These are phyloP conservation scores for Coemansia sp. DNA, from an alignment of 192 early-diverging fungal genomes.

Conservation along the genomic window DNA sequence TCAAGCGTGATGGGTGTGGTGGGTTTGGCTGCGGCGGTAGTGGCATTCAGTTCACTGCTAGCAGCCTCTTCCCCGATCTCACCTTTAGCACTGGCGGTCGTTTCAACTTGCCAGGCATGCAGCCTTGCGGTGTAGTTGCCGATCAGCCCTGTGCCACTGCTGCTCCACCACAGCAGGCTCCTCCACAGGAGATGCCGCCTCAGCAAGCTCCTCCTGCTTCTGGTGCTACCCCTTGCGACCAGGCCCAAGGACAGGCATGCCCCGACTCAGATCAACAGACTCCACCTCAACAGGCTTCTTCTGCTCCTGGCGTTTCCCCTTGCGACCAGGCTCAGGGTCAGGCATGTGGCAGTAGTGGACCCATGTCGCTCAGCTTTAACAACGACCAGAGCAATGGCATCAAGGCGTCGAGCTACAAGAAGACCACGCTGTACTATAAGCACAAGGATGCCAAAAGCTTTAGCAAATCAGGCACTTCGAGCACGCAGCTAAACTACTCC, in stretches of 20 bases:
- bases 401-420: conserved; percentile 15
- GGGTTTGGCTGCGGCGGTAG: conserved; percentile 20
- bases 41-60: conserved; percentile 11
- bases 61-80: conserved; percentile 13
- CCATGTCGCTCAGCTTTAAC: conserved; percentile 18
- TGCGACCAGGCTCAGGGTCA: conserved; percentile 11
- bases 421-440: conserved; percentile 39
- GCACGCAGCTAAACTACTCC: conserved; percentile 22
- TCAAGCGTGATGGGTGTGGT: conserved; percentile 21
- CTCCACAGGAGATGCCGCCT: background rate
- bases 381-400: conserved; percentile 24
- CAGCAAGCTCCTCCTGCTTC: no score
- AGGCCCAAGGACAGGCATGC: background rate
- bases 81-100: conserved; percentile 23
- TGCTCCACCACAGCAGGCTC: no score
- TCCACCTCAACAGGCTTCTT: background rate
- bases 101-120: conserved; percentile 10
- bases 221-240: no score
- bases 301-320: background rate
- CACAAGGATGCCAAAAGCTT: conserved; percentile 26
- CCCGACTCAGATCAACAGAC: background rate
- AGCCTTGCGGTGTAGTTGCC: background rate
- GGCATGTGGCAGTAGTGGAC: background rate
- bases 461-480: conserved; percentile 25
- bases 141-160: background rate